phyloP scores from a whole-genome alignment of 345 rosid species.

The Eucalyptus dawsonii region DNA sequence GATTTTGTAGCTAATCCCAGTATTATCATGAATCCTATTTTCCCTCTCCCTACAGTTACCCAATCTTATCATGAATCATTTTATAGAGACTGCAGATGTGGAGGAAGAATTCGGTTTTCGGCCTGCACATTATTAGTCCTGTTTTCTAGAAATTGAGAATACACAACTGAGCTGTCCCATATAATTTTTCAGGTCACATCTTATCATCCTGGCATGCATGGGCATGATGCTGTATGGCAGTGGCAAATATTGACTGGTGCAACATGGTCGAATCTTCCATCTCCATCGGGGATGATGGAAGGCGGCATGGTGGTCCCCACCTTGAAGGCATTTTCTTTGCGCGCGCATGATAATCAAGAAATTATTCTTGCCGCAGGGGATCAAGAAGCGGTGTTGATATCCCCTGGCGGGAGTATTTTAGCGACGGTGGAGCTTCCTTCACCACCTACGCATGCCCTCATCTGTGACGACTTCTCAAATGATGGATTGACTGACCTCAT shows the following conservation, averaged over 20 bases:
- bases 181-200: constrained; percentile 61
- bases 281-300: constrained; percentile 85
- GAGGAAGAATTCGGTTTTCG: background rate
- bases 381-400: constrained; percentile 69
- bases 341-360: constrained; percentile 61
- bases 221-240: constrained; percentile 68
- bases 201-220: constrained; percentile 73
- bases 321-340: constrained; percentile 61
- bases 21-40: background rate
- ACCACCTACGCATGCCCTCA: constrained; percentile 72
- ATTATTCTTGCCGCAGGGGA: constrained; percentile 97
- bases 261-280: constrained; percentile 92
- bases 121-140: background rate
- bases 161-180: too few relatives aligned
- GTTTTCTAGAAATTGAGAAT: background rate
- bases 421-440: constrained; percentile 74
- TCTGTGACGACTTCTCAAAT: constrained; percentile 77
- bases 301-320: constrained; percentile 71
- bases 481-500: constrained; percentile 91
- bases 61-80: background rate
- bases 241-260: constrained; percentile 84
- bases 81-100: background rate
- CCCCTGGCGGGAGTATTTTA: constrained; percentile 79
- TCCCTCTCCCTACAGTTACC: background rate
- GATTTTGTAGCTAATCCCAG: background rate